Base-by-base conservation (phyloP, 179 eudicot genomes). In the Drosera spatulata region DNA sequence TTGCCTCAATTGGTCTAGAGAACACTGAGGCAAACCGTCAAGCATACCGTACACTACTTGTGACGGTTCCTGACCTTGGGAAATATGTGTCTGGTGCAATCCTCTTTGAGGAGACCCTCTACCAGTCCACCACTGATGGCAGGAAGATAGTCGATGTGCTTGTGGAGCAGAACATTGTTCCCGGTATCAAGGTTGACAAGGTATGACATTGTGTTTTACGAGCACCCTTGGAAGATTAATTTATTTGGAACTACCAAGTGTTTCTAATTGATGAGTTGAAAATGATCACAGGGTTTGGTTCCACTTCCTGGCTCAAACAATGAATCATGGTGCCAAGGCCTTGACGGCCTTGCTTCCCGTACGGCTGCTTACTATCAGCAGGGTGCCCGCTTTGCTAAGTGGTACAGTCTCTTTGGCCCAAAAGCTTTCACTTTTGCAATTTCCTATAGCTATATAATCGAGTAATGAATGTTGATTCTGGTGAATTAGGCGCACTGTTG, bases 321-420 rank as follows among this genome's bases (percentile, higher is more conserved):
- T 22, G 33, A 22, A 22, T 22, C 33, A 22, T 22, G 33, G 33
- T 22, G 33, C 33, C 33, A 22, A 22, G 33, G 33, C 33, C 33
- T 22, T 22, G 33, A 22, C 33, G 33, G 33, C 33, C 33, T 22
- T 57, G 97, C 95, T 66, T 87, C 95, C 49, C 95, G 97, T 76
- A 53, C 84, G 41, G 93, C 95, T 60, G 89, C 95, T 66, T 89
- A 89, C 79, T 84, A 89, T 78, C 93, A 87, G 71, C 95, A 87
- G 69, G 97, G 97, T 61, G 97, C 93, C 63, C 95, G 97, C 62
- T 89, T 89, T 53, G 95, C 95, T 81, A 89, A 89, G 87, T 89
- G 97, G 97, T 89, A 84, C 12, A 3, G 8, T 33, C 10, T 22
- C 11, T 61, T 49, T 22, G 33, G 10, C 52, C 42, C 15, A 56